Percentiles rank a stretch among this genome's conserved stretches.
Evolutionary conservation across 1,139 yeast genomes (phyloP).

Genomic region (Tardiomyces blankii): DNA sequence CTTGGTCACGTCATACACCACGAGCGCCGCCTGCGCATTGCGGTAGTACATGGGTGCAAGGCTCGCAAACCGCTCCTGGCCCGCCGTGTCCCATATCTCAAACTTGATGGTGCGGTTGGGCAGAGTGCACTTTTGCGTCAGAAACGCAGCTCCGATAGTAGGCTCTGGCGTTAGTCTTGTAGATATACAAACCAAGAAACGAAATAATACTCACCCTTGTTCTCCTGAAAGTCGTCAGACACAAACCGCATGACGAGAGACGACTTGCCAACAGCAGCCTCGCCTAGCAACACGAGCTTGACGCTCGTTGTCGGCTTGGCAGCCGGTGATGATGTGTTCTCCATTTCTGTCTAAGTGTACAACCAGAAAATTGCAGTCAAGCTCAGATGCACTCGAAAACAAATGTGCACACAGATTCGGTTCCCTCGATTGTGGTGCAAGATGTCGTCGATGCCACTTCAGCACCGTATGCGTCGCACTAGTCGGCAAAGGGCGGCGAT

Average conservation of each 20-base stretch:
- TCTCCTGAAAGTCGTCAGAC: constrained; percentile 91
- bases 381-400: no score
- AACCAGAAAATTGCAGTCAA: no score
- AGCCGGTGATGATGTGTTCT: neutral
- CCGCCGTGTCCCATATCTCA: constrained; percentile 99
- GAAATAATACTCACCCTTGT: constrained; percentile 38
- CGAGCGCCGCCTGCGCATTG: constrained; percentile 97
- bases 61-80: constrained; percentile 94
- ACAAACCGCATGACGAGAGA: constrained; percentile 88
- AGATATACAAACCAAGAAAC: neutral
- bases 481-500: no score
- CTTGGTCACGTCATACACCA: constrained; percentile 90
- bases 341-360: no score
- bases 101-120: constrained; percentile 86
- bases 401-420: no score
- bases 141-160: constrained; percentile 94
- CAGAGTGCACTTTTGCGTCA: constrained; percentile 88
- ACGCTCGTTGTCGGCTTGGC: constrained; percentile 55
- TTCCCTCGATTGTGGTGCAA: no score
- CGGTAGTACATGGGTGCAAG: constrained; percentile 97
- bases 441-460: no score
- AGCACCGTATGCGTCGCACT: no score
- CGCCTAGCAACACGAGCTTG: constrained; percentile 83
- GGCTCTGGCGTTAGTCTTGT: constrained; percentile 54
- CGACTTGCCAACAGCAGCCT: constrained; percentile 97